Base-by-base conservation (phyloP, 2,329 filamentous ascomycete genomes). In the Cladosporium velox region DNA sequence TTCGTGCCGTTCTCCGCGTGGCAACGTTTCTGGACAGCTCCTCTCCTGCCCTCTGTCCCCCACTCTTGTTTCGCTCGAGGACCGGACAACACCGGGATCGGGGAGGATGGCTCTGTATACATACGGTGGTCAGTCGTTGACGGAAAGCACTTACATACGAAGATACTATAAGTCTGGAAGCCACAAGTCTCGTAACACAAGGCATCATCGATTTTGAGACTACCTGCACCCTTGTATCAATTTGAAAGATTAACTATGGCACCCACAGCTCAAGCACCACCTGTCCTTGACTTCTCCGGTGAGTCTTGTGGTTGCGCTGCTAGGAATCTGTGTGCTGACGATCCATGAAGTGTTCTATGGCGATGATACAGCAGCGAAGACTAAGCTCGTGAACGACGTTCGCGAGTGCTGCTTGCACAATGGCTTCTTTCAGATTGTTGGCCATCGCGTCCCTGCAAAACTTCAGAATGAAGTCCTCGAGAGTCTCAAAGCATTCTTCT, bases 391-490 rank as follows among this genome's bases (percentile, higher is more conserved):
- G 21, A 35, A 58, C 28, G 52, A 65, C 14, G 62, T 65, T 21
- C 35, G 62, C 15, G 28, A 49, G 14, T 65, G 62, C 26, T 65
- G 62, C 32, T 41, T 65, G n/a, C 62, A 59, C 26, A 64, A 55
- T 30, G 81, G 81, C 24, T 83, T 83, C 71, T 83, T 82, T 70
- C 80, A 82, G 65, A 80, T 82, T 67, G 78, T 75, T 2, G 78
- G 78, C 32, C 80, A 82, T 62, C 71, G 75, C 1, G 75, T 82
- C 6, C 76, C 80, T 1, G 52, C 75, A 8, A 72, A 76, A 1
- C 67, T 82, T 2, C 79, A 81, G 62, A 69, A 76, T 2, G 70
- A 71, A 7, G 76, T 81, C 12, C 76, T 83, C 73, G 41, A 70
- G 8, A 78, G 76, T 68, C 77, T 77, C 21, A 79, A 78, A 62